Evolutionary conservation across 257 asterid genomes (phyloP).

Genomic region (Jasminum sambac): DNA sequence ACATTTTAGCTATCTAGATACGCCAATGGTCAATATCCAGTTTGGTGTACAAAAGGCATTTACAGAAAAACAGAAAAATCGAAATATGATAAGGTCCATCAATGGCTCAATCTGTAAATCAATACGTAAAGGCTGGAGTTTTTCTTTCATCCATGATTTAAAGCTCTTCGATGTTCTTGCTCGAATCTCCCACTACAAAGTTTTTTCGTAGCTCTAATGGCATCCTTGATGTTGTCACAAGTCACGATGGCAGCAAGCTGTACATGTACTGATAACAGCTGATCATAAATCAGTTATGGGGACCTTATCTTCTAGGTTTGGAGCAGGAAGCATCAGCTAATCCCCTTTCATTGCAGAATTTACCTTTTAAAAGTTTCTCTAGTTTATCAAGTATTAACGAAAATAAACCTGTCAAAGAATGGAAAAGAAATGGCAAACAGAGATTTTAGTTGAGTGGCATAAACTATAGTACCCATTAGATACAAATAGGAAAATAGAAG

Average conservation of each 20-base stretch:
- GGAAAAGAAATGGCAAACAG: constrained; percentile 2
- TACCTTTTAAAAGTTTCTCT: constrained; percentile 47
- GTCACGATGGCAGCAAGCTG: neutral
- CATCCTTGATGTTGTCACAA: neutral
- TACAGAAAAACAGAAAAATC: neutral
- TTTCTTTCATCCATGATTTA: neutral
- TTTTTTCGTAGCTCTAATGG: neutral
- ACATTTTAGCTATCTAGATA: neutral
- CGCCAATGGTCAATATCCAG: neutral
- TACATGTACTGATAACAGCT: neutral
- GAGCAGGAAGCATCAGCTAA: constrained; percentile 26
- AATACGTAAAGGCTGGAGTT: too few species aligned
- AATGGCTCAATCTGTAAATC: neutral
- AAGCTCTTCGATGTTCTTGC: neutral
- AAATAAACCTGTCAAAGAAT: constrained; percentile 50
- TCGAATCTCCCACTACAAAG: neutral
- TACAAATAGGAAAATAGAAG: neutral
- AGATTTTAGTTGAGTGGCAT: neutral
- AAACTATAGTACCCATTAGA: neutral
- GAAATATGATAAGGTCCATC: neutral
- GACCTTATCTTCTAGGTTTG: constrained; percentile 20
- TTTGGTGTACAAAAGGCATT: neutral
- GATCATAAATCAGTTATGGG: neutral
- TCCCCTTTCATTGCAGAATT: constrained; percentile 41
- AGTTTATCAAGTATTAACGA: constrained; percentile 48